Conservation (phyloP, 192 early-diverging fungal genomes). For the Coemansia sp. region DNA sequence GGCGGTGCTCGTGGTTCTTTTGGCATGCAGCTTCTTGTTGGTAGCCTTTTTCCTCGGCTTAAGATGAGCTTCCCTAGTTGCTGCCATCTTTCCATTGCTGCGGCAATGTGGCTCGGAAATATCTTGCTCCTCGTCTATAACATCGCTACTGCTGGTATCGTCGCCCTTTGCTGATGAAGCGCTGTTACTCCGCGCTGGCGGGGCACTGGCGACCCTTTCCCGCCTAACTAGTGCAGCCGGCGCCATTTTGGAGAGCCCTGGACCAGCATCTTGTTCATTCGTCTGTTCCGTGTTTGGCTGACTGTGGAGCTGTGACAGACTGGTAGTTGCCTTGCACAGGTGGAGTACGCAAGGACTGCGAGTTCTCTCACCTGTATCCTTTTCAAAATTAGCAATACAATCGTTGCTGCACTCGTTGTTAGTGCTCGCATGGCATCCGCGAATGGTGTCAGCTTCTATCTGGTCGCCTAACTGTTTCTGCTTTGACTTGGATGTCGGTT, state of each 20-base stretch:
- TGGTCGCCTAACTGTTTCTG: background rate
- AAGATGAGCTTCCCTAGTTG: conserved; percentile 9
- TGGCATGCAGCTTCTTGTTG: conserved; percentile 30
- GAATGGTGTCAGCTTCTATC: background rate
- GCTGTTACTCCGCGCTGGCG: background rate
- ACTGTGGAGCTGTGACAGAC: conserved; percentile 29
- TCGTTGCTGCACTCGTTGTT: background rate
- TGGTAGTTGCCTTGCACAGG: conserved; percentile 45
- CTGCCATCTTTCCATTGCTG: conserved; percentile 19
- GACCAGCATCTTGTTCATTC: background rate
- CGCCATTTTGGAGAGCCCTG: background rate
- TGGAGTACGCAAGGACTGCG: conserved; percentile 26
- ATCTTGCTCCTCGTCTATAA: background rate
- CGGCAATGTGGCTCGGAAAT: conserved; percentile 8
- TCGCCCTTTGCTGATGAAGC: background rate
- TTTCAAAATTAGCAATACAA: background rate
- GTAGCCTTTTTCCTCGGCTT: conserved; percentile 21
- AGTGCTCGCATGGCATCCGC: background rate
- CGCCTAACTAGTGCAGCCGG: background rate
- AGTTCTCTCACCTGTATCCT: background rate
- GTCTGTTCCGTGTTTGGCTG: conserved; percentile 5
- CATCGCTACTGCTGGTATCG: background rate
- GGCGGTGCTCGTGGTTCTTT: conserved; percentile 41
- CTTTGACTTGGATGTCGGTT: background rate
- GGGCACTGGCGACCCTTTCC: conserved; percentile 23